Base-by-base conservation (phyloP, 371 early-diverging fungal species). In the Blakeslea trispora region DNA sequence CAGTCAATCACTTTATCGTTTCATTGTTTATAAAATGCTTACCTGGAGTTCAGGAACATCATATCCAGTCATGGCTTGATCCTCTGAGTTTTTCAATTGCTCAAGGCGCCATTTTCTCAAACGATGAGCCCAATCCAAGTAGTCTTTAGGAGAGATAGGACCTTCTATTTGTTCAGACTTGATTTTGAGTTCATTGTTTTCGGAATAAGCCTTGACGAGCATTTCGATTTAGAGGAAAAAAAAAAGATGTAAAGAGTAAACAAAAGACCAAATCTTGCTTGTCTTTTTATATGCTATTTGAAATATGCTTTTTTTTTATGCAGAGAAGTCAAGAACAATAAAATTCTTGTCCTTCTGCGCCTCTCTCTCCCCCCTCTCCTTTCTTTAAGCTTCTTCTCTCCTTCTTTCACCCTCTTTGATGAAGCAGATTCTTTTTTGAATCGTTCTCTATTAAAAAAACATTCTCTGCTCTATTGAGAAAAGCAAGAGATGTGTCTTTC, bases 181-280 rank as follows among this genome's bases (percentile, higher is more conserved):
- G 35, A 68, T 52, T 35, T 63, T 68, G 60, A 68, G 68, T 45
- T 59, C 34, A 28, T 59, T 59, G 23, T 68, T 57, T 56, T 59
- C 63, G 47, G 59, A 44, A 35, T 52, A 68, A 52, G 68, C 56
- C 45, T 68, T 68, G 50, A 68, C 63, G 28, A 63, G 63, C 68
- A 68, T 68, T n/a, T n/a, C n/a, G n/a, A n/a, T n/a, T n/a, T 5
- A 45, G 40, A 19, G 37, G 19, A 10, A 39, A 19, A 42, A 22
- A 15, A 44, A 42, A 24, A 52, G n/a, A 18, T 39, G 44, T 4
- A 49, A 31, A 17, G 46, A 11, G 50, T 45, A 48, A 28, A 56
- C 34, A 35, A 21, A 28, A 28, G 7, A 28, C 5, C 28, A 28
- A 28, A 28, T 28, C 28, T 28, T 28, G 7, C 7, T 40, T 41